Base-by-base conservation (phyloP, 2,329 filamentous ascomycete species). In the Aspergillus fructus region DNA sequence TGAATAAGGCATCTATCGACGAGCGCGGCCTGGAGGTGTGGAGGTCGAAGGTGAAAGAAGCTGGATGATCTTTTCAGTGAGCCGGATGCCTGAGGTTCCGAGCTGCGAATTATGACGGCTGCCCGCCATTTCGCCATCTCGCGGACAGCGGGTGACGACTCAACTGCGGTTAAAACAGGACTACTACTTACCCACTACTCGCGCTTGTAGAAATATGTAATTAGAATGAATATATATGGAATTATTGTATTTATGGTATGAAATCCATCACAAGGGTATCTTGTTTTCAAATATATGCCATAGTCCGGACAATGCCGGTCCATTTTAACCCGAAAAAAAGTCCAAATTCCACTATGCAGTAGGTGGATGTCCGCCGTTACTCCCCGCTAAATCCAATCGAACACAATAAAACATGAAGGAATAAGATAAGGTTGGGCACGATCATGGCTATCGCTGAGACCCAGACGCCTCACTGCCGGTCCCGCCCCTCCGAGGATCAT, bases 341-440 rank as follows among this genome's bases (percentile, higher is more conserved):
- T 43, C 39, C 39, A 24, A 27, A 15, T 49, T 33, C 37, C 51
- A 48, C 43, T 53, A 33, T 21, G 19, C 30, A 45, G 42, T 49
- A 50, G 49, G 46, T 50, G 40, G 50, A 56, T n/a, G 42, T 30
- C 30, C 58, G 48, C 53, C 39, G 41, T 50, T 53, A 58, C 59
- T 59, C 59, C 59, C 58, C 59, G 59, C 59, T 61, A 59, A 60
- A 56, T 46, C 42, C 51, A 50, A 52, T 24, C 46, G 37, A 53
- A 58, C 45, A 37, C 19, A 54, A 43, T 23, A 46, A 30, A 42
- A 30, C 41, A 39, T 39, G 47, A n/a, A 56, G 33, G 42, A 9
- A 46, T 24, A 34, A 43, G 24, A 30, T 30, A 34, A n/a, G 13
- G 12, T 12, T 6, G 34, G 33, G 15, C 21, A 30, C 4, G 21